phyloP scores from a whole-genome alignment of 345 rosid species.

The Eucalyptus urophylla region DNA sequence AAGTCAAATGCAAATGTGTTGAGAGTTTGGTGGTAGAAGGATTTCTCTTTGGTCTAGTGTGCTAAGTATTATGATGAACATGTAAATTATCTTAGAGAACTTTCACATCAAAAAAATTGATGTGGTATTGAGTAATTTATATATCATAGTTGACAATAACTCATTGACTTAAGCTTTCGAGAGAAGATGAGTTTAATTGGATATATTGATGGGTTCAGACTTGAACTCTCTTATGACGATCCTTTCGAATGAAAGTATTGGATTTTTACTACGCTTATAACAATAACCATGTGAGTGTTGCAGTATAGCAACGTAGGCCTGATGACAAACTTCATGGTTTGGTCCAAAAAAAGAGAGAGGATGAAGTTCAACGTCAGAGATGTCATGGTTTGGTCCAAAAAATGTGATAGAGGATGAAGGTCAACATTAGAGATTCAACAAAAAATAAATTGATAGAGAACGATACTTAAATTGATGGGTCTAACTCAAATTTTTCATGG shows the following conservation, averaged over 20 bases:
- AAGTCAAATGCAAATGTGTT: background rate
- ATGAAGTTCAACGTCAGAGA: no score
- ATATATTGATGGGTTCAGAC: fast-evolving
- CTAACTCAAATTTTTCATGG: background rate
- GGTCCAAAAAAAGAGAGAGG: no score
- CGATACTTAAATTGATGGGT: background rate
- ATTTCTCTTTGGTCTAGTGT: background rate
- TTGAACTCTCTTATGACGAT: no score
- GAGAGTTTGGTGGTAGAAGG: background rate
- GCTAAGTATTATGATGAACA: background rate
- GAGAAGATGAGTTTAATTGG: fast-evolving
- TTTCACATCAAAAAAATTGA: background rate
- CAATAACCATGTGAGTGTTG: no score
- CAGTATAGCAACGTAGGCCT: fast-evolving
- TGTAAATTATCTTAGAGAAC: background rate
- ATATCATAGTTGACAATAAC: fast-evolving
- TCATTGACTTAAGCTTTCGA: no score
- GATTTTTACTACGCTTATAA: no score
- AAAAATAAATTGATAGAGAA: no score
- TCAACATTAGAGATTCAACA: no score
- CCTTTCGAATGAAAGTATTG: fast-evolving
- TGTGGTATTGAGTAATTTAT: no score
- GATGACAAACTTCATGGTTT: no score
- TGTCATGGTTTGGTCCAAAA: no score
- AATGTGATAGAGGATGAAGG: no score